Evolutionary conservation across 495 filamentous ascomycete genomes (phyloP), one percentile per base, ranked within the genome.

Genomic region (Cairneyella variabilis): DNA sequence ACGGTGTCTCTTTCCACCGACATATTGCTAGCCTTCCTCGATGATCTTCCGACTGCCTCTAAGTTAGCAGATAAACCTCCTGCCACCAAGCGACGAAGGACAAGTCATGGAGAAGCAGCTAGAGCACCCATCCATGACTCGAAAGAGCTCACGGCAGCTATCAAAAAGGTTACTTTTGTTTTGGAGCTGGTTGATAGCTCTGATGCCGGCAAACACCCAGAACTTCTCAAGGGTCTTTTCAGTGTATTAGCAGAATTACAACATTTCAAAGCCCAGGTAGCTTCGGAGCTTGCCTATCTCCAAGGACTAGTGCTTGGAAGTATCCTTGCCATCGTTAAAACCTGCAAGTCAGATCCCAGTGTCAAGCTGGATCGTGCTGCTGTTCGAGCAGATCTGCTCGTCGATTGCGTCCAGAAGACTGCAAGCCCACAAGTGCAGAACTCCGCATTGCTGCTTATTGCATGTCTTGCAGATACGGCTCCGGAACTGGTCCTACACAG

Each of bases 401-500:
- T 97, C 22, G 88, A 91, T 64, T 96, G 91, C 64, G 85, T 99
- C 30, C 88, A 92, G 51, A 88, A 86, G 22, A 92, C 90, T 0
- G 76, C 86, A 3, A 95, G 83, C 67, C 90, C 90, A 0, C 88
- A 93, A 42, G 89, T 97, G 10, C 95, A 95, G 66, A 97, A 96
- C 58, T 78, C 83, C 7, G 91, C 92, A 10, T 76, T 99, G 8
- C 80, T 97, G n/a, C 76, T 99, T 14, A 83, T 97, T 14, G 87
- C 90, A 2, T 83, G 78, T 20, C 69, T 97, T 41, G 91, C 93
- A 26, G 82, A 82, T 34, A 86, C 89, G 59, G 86, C 86, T 0
- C 93, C 93, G 1, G 89, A 96, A 61, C 69, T 90, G 20, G 88
- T 98, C 9, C 76, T 97, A 46, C 91, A 98, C 64, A 96, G 89